These are phyloP conservation scores for Stipa capillata DNA, from an alignment of 176 grass and related monocot species.

Conservation along the genomic window DNA sequence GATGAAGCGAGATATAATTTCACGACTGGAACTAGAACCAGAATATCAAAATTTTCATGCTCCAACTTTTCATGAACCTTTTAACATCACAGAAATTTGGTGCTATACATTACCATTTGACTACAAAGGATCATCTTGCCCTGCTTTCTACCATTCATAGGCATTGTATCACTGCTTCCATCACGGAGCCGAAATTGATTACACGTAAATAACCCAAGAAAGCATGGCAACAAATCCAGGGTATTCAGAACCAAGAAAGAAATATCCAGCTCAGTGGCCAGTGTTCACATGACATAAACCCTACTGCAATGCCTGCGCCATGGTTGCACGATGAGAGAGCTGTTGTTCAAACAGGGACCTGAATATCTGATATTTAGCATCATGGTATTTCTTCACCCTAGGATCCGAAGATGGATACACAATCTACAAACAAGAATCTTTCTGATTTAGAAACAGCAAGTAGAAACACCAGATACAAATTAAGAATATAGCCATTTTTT, in stretches of 20 bases:
- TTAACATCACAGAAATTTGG: background rate
- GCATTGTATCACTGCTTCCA: background rate
- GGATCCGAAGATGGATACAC: conserved; percentile 61
- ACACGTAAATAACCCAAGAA: background rate
- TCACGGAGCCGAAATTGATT: background rate
- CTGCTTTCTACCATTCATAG: background rate
- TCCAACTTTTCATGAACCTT: background rate
- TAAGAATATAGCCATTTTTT: background rate
- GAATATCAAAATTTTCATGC: background rate
- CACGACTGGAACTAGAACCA: background rate
- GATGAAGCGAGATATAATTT: background rate
- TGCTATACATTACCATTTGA: background rate
- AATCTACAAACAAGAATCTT: conserved; percentile 42
- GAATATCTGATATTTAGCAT: conserved; percentile 85
- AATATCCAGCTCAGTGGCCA: background rate
- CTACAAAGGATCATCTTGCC: background rate
- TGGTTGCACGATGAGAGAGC: conserved; percentile 48
- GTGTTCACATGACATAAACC: background rate
- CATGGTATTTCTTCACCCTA: conserved; percentile 84
- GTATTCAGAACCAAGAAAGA: background rate
- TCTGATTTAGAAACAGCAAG: background rate
- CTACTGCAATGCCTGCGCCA: conserved; percentile 57
- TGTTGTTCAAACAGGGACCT: conserved; percentile 85
- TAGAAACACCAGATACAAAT: background rate
- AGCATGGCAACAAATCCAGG: background rate